These are phyloP conservation scores for Cytospora leucostoma DNA, from an alignment of 2,329 filamentous ascomycete species.

Conservation along the genomic window DNA sequence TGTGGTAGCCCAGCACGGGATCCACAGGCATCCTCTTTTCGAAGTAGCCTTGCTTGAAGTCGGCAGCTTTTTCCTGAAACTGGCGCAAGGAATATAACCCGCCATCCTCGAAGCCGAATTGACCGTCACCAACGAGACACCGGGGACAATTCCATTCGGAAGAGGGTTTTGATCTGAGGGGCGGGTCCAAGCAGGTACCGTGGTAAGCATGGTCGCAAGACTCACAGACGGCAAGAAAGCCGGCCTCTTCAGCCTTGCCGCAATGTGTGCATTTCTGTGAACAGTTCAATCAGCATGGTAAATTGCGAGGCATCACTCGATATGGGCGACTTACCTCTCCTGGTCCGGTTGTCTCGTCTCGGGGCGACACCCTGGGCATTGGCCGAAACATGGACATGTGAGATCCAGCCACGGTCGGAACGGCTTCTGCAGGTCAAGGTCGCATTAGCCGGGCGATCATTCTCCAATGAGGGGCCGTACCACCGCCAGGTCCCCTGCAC, in stretches of 20 bases:
- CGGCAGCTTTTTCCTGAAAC: conserved; percentile 93
- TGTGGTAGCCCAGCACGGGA: conserved; percentile 75
- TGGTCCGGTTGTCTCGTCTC: conserved; percentile 51
- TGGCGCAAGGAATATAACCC: conserved; percentile 92
- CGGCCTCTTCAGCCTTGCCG: conserved; percentile 72
- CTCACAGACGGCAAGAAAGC: conserved; percentile 78
- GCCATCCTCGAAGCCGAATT: conserved; percentile 97
- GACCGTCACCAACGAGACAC: conserved; percentile 92
- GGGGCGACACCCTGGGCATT: conserved; percentile 61
- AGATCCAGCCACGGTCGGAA: conserved; percentile 88
- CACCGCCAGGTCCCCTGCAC: conserved; percentile 25
- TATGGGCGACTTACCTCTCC: conserved; percentile 43
- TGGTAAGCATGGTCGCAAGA: conserved; percentile 90
- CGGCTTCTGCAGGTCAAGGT: conserved; percentile 49
- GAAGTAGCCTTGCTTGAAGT: conserved; percentile 95
- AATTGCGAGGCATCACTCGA: background rate
- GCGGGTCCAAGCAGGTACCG: conserved; percentile 84
- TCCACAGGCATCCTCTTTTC: conserved; percentile 88
- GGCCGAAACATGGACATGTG: conserved; percentile 95
- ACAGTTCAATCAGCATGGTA: conserved; percentile 13
- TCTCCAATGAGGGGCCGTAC: conserved; percentile 32
- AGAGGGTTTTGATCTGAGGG: conserved; percentile 73
- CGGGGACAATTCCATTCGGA: conserved; percentile 95
- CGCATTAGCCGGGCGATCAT: conserved; percentile 38
- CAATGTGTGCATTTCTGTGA: conserved; percentile 81